Evolutionary conservation across 2,329 filamentous ascomycete genomes (phyloP).

Genomic region (Scedosporium apiospermum): DNA sequence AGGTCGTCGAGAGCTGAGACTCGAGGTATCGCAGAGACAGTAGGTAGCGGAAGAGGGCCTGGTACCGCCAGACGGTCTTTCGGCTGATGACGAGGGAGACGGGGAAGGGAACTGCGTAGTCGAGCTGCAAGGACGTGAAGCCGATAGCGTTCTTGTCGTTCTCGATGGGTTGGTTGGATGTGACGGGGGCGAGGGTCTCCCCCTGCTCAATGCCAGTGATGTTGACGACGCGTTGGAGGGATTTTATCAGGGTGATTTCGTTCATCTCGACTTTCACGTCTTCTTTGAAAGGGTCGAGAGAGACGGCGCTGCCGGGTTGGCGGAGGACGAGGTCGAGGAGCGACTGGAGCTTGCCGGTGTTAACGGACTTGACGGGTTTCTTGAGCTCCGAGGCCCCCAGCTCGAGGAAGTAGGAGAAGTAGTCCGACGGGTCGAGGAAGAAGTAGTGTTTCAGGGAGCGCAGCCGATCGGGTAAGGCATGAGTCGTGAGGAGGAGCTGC

Average conservation of each 20-base stretch:
- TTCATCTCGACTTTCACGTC: constrained; percentile 98
- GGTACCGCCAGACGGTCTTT: constrained; percentile 94
- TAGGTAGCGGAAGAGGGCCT: constrained; percentile 90
- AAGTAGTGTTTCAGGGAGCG: constrained; percentile 97
- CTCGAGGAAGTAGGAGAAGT: constrained; percentile 96
- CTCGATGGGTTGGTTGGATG: constrained; percentile 40
- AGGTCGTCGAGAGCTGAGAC: constrained; percentile 73
- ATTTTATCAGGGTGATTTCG: constrained; percentile 83
- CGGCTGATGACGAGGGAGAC: constrained; percentile 91
- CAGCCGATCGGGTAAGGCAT: constrained; percentile 77
- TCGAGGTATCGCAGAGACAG: constrained; percentile 85
- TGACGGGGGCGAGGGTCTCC: constrained; percentile 66
- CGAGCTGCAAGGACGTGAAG: constrained; percentile 86
- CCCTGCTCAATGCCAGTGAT: constrained; percentile 93
- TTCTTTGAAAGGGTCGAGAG: constrained; percentile 94
- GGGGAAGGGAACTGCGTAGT: constrained; percentile 91
- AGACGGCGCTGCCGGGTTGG: constrained; percentile 91
- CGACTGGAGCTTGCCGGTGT: constrained; percentile 87
- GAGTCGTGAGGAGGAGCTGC: constrained; percentile 82
- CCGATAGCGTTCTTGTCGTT: constrained; percentile 81
- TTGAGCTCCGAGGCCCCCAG: constrained; percentile 81
- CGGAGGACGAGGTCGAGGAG: constrained; percentile 90
- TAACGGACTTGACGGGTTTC: constrained; percentile 81
- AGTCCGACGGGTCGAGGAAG: constrained; percentile 95
- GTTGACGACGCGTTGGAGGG: constrained; percentile 90